Evolutionary conservation across 768 basidiomycete species (phyloP), one percentile per base, ranked within the genome.

Genomic region (Pulveroboletus sp.): DNA sequence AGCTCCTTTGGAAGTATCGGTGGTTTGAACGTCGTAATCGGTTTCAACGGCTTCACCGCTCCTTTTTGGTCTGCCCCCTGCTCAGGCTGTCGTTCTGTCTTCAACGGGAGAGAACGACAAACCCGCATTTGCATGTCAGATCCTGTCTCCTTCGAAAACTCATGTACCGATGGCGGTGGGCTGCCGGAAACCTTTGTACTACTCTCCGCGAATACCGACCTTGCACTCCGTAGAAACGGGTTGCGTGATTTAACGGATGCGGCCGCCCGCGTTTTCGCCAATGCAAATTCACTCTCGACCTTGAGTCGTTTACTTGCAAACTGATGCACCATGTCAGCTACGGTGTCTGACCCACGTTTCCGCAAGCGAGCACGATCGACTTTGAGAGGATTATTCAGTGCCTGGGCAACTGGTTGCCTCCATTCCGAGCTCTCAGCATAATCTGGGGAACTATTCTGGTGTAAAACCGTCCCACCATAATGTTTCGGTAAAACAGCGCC

Each of bases 21-120:
- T 19, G 62, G 61, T 8, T 54, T 64, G 27, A 69, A 35, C 6
- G 55, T 44, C 9, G 66, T 69, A 43, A 67, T 67, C 14, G 63
- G 68, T 46, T 57, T 66, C 52, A 67, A 43, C 8, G 52, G 52
- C 16, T 61, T 67, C 25, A 4, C 1, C 13, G 23, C 29, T 23
- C 37, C 21, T 19, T 36, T 38, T 17, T 17, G 6, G 24, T 33
- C 43, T 14, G 41, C 16, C 27, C 10, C 32, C 16, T 49, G 45
- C 17, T n/a, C n/a, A n/a, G n/a, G n/a, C n/a, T 38, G 40, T 24
- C 6, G 29, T 17, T 12, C 12, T 24, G 29, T 35, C 19, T 45
- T 40, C 14, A 47, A 41, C 6, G 54, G 49, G n/a, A 56, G 49
- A 23, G 53, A 56, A 43, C 38, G 47, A 21, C 19, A 50, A 25